These are phyloP conservation scores for Crassisporium funariophilum DNA, from an alignment of 768 basidiomycete genomes.

Conservation along the genomic window DNA sequence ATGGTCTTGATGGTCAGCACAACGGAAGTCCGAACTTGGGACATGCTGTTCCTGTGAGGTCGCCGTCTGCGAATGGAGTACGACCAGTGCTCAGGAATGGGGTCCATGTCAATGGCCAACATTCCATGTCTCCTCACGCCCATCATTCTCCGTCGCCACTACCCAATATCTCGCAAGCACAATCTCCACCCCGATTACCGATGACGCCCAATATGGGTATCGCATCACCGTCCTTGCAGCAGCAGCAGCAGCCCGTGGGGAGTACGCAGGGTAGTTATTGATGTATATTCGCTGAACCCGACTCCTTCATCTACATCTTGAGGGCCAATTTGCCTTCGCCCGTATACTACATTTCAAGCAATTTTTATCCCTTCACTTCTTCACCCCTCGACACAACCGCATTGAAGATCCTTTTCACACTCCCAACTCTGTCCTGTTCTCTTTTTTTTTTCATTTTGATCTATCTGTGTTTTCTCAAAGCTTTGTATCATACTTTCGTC, in stretches of 20 bases:
- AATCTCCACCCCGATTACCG: slow-evolving; percentile 52
- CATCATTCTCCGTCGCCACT: slow-evolving; percentile 52
- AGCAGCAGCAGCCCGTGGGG: slow-evolving; percentile 55
- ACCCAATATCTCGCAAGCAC: slow-evolving; percentile 44
- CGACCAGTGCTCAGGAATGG: slow-evolving; percentile 42
- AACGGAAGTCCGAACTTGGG: slow-evolving; percentile 35
- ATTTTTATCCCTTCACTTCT: slow-evolving; percentile 9
- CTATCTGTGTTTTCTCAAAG: slow-evolving; percentile 10
- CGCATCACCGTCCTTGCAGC: slow-evolving; percentile 57
- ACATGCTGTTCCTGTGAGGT: slow-evolving; percentile 43
- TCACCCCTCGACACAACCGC: slow-evolving; percentile 2
- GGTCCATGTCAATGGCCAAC: slow-evolving; percentile 42
- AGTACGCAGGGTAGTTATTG: slow-evolving; percentile 56
- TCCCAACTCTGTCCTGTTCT: slow-evolving; percentile 16
- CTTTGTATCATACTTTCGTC: slow-evolving; percentile 22
- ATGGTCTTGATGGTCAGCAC: slow-evolving; percentile 32
- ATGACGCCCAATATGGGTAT: slow-evolving; percentile 54
- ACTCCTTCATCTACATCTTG: not conserved
- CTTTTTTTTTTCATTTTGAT: slow-evolving; percentile 4
- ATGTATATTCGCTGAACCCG: slow-evolving; percentile 4
- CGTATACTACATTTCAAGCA: slow-evolving; percentile 9
- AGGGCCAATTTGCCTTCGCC: slow-evolving; percentile 3
- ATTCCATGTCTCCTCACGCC: slow-evolving; percentile 52
- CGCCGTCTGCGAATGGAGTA: slow-evolving; percentile 61
- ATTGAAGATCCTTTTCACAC: slow-evolving; percentile 8